Percentiles rank a stretch among this genome's conserved stretches.
phyloP scores from a whole-genome alignment of 2,329 filamentous ascomycete species.

The Fusarium torulosum region DNA sequence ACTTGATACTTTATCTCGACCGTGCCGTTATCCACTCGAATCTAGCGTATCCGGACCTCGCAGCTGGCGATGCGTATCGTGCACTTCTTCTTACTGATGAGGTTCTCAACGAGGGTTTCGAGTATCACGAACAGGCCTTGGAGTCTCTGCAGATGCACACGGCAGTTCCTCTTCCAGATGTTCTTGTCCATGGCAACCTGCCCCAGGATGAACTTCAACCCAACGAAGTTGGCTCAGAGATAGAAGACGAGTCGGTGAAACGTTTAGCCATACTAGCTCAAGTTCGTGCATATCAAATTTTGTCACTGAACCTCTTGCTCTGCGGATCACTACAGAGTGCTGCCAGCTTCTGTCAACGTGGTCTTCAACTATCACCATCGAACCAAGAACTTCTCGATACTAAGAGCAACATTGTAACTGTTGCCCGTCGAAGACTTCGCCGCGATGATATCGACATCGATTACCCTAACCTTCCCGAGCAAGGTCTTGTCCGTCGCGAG shows the following conservation, averaged over 20 bases:
- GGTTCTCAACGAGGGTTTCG: conserved; percentile 79
- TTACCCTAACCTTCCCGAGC: conserved; percentile 70
- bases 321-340: conserved; percentile 78
- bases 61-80: conserved; percentile 89
- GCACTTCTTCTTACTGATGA: conserved; percentile 90
- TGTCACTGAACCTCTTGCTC: conserved; percentile 70
- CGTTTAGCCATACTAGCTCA: conserved; percentile 64
- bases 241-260: conserved; percentile 51
- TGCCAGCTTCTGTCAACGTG: conserved; percentile 73
- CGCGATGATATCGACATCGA: conserved; percentile 61
- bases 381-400: conserved; percentile 69
- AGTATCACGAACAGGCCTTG: conserved; percentile 79
- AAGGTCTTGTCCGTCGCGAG: conserved; percentile 76
- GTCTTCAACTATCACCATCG: conserved; percentile 65
- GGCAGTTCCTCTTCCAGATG: conserved; percentile 56
- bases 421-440: conserved; percentile 64
- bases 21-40: conserved; percentile 78
- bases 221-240: conserved; percentile 51
- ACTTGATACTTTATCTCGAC: conserved; percentile 74
- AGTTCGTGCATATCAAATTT: conserved; percentile 69
- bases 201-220: conserved; percentile 52
- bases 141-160: conserved; percentile 60
- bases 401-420: conserved; percentile 65
- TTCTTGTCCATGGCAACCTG: conserved; percentile 61
- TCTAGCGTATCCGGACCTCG: conserved; percentile 89